Evolutionary conservation across 768 basidiomycete genomes (phyloP).

Genomic region (Lenzites betulinus): DNA sequence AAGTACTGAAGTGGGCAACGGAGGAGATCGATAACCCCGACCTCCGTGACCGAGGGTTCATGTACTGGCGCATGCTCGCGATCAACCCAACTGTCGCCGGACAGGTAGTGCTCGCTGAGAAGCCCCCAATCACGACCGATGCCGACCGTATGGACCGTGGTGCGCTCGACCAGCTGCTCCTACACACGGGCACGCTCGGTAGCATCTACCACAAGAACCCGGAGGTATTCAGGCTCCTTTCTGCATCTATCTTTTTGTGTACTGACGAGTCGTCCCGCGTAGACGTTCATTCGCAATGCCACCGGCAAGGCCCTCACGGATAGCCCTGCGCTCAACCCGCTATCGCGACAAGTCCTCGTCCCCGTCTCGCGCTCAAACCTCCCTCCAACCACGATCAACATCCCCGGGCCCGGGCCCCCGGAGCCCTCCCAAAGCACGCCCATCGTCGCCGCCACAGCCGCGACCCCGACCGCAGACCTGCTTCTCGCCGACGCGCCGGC

Average conservation of each 20-base stretch:
- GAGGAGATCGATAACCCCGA: constrained; percentile 99
- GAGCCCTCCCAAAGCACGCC: constrained; percentile 40
- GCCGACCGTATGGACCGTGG: constrained; percentile 97
- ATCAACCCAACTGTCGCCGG: constrained; percentile 87
- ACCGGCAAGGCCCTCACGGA: constrained; percentile 80
- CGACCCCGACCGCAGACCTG: constrained; percentile 29
- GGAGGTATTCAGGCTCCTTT: constrained; percentile 50
- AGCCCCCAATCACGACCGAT: constrained; percentile 97
- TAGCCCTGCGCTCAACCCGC: constrained; percentile 85
- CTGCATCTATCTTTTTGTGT: neutral
- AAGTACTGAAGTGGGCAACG: constrained; percentile 95
- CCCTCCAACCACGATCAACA: constrained; percentile 40
- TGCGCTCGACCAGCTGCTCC: constrained; percentile 88
- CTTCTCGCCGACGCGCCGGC: constrained; percentile 23
- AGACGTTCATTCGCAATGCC: constrained; percentile 95
- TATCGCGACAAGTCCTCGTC: constrained; percentile 74
- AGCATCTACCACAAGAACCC: constrained; percentile 99
- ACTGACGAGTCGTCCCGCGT: constrained; percentile 1
- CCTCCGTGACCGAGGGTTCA: constrained; percentile 94
- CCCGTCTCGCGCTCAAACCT: constrained; percentile 56
- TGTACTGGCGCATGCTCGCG: constrained; percentile 98
- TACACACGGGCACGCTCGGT: constrained; percentile 92
- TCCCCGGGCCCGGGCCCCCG: constrained; percentile 65
- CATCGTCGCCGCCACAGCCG: constrained; percentile 15
- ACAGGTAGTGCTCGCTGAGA: constrained; percentile 89